Evolutionary conservation across 2,329 filamentous ascomycete genomes (phyloP), one percentile per base, ranked within the genome.

Genomic region (Aspergillus pseudoglaucus): DNA sequence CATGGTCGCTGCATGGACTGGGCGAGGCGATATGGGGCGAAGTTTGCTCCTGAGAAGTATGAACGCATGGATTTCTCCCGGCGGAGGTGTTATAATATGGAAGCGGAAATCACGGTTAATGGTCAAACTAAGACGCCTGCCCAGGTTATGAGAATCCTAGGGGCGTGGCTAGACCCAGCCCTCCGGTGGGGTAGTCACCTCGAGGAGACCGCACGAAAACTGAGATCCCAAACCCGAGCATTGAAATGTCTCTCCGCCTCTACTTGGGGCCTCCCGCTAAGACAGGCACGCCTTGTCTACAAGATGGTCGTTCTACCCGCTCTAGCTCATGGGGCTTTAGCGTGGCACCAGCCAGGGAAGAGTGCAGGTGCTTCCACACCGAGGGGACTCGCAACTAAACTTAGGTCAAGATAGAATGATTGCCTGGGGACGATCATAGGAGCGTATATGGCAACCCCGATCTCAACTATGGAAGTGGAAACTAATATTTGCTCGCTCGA

Each of bases 11-110:
- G 32, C 15, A 18, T 41, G 12, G 15, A 20, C n/a, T 49, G 39
- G 47, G 47, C 43, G 6, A 30, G 18, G 22, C n/a, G 20, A 15
- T 44, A 49, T 23, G 47, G 37, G 12, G 41, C 43, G 23, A 44
- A 46, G 7, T 49, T 49, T 23, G 30, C 22, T 7, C 46, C 40
- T 10, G 15, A 47, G 10, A 50, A 50, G 23, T 50, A 44, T 35
- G 27, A 42, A 35, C 39, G 48, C 12, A 46, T 51, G 12, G 46
- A 51, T 43, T 37, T 45, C 20, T 25, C 40, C 22, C 14, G 40
- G 33, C 33, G 14, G n/a, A 17, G 33, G n/a, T 35, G 15, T 35
- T 35, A 35, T 35, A 35, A 17, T 17, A 35, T 35, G n/a, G 33
- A 35, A n/a, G 33, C 33, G 33, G 8, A 6, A 35, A 17, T 35